These are phyloP conservation scores for Penicillium sp. DNA, from an alignment of 2,329 filamentous ascomycete genomes.

Conservation along the genomic window DNA sequence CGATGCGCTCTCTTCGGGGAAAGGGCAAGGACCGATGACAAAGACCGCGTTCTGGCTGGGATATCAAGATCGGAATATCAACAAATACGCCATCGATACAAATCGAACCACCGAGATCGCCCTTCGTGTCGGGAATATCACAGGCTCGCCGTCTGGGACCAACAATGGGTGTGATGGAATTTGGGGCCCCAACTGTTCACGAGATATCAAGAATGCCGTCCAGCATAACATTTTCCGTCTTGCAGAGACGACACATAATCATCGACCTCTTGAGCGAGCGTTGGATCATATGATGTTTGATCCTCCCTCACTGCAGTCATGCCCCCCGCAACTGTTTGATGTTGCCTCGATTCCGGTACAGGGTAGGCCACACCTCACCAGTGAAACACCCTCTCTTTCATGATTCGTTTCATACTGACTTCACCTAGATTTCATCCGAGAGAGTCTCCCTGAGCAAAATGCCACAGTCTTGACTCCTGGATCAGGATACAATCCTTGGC, in stretches of 20 bases:
- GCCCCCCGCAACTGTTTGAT: conserved; percentile 38
- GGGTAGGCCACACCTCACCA: conserved; percentile 28
- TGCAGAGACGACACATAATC: conserved; percentile 31
- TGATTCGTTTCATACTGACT: conserved; percentile 4
- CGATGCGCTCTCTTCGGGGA: conserved; percentile 37
- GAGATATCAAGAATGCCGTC: conserved; percentile 35
- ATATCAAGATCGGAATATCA: conserved; percentile 34
- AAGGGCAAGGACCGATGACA: conserved; percentile 38
- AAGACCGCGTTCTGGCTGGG: conserved; percentile 44
- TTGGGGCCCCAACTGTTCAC: conserved; percentile 39
- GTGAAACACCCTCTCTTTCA: not conserved
- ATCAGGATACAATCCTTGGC: conserved; percentile 35
- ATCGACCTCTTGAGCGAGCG: conserved; percentile 34
- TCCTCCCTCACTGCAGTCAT: conserved; percentile 30
- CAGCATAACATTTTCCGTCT: conserved; percentile 33
- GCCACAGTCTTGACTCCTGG: conserved; percentile 37
- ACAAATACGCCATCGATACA: conserved; percentile 29
- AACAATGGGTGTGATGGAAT: conserved; percentile 45
- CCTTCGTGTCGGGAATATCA: conserved; percentile 42
- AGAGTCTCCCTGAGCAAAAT: conserved; percentile 30
- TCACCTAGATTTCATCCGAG: conserved; percentile 38
- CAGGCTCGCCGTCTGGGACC: conserved; percentile 36
- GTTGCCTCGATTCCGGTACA: conserved; percentile 38
- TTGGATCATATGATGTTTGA: conserved; percentile 32
- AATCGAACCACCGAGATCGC: conserved; percentile 44